Evolutionary conservation across 208 protist genomes (phyloP), one percentile per base, ranked within the genome.

Genomic region (Eutreptiella sp.): DNA sequence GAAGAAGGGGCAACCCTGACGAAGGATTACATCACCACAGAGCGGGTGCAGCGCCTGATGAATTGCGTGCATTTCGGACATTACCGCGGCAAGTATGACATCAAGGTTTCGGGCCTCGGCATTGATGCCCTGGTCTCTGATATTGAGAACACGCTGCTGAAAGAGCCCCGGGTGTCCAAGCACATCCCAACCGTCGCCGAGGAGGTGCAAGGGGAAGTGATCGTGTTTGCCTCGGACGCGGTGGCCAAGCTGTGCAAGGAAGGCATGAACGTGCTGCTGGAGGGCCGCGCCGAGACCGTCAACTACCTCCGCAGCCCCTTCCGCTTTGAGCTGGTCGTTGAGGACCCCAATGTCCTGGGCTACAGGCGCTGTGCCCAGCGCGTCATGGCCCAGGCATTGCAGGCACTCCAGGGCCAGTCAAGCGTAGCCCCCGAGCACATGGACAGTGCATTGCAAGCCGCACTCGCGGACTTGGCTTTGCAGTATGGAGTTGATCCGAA

Each of bases 191-290:
- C 81, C 24, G 84, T 92, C 42, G 87, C 87, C 41, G 61, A 89
- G 70, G 73, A 88, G 57, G 90, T 77, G n/a, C 87, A 92, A 59
- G 87, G 87, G 23, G 84, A 92, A 53, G 87, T 92, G 11, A 85
- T 92, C 54, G 75, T 73, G 55, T 92, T 92, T 66, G 83, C 57
- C 29, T 68, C 70, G 1, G 53, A 5, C 5, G 83, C 84, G 5
- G 66, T 92, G 16, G 66, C 79, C 63, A 53, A 83, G 54, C 66
- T 92, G 29, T 82, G 77, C 29, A 55, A 50, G 11, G 79, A 75
- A 0, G 83, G 83, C 38, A 84, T 84, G 71, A 92, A 92, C 68
- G 84, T 90, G 2, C 81, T 93, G 38, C 64, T 93, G 19, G 84
- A 93, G 64, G 87, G 87, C 5, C 82, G 87, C n/a, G 76, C 77